phyloP scores from a whole-genome alignment of 78 protist species.

The Isochrysis galbana region DNA sequence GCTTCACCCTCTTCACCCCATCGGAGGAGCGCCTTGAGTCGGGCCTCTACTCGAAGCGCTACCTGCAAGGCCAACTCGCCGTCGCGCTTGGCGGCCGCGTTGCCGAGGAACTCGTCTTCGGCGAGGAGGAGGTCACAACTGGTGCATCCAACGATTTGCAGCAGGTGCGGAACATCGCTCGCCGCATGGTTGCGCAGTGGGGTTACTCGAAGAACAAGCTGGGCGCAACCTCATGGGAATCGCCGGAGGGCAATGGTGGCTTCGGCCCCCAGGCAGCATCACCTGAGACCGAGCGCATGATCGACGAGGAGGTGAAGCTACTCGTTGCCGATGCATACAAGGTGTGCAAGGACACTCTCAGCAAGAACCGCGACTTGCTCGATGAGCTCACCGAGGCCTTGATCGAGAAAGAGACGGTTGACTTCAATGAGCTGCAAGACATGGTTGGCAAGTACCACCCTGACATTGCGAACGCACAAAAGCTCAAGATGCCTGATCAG shows the following conservation, averaged over 20 bases:
- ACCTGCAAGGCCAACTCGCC: slow-evolving; percentile 5
- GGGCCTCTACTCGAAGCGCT: not conserved
- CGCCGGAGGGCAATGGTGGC: slow-evolving; percentile 3
- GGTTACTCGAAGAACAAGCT: slow-evolving; percentile 44
- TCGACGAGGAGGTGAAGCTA: not conserved
- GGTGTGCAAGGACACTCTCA: not conserved
- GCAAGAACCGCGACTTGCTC: not conserved
- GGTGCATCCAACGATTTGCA: slow-evolving; percentile 27
- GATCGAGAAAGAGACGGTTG: slow-evolving; percentile 52
- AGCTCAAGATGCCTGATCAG: not conserved
- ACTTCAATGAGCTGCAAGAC: slow-evolving; percentile 27
- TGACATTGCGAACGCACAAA: not conserved
- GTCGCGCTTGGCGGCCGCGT: slow-evolving; percentile 19
- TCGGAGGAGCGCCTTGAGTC: not conserved
- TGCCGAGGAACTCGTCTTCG: slow-evolving; percentile 10
- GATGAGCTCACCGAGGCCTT: slow-evolving; percentile 40
- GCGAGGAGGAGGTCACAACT: slow-evolving; percentile 16
- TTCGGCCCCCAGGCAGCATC: slow-evolving; percentile 34
- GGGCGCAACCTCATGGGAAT: not conserved
- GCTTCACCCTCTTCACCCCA: slow-evolving; percentile 7
- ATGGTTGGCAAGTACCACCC: slow-evolving; percentile 14
- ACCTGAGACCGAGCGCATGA: not conserved
- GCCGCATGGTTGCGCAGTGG: slow-evolving; percentile 52
- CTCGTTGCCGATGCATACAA: not conserved
- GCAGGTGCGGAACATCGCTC: slow-evolving; percentile 70